Evolutionary conservation across 768 basidiomycete species (phyloP).

Genomic region (Tylopilus subfusipes): DNA sequence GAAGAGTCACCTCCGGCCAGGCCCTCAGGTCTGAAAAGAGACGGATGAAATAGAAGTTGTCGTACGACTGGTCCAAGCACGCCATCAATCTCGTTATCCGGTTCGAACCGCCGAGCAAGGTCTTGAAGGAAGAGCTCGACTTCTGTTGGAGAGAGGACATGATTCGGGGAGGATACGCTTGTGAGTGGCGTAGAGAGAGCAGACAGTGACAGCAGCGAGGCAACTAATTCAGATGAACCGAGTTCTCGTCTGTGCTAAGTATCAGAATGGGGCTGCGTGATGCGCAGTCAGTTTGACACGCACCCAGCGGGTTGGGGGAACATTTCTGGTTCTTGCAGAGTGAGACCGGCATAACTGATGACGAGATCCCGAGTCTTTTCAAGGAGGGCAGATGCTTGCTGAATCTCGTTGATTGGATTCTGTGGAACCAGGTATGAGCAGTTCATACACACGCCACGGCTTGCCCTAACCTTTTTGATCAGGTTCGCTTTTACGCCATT

Average conservation of each 20-base stretch:
- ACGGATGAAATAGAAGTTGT: conserved; percentile 59
- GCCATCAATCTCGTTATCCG: conserved; percentile 71
- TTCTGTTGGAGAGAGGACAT: conserved; percentile 60
- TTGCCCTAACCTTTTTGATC: conserved; percentile 54
- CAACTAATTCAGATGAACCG: conserved; percentile 80
- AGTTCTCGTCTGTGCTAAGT: conserved; percentile 50
- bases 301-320: conserved; percentile 86
- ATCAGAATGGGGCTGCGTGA: conserved; percentile 2
- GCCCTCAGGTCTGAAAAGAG: conserved; percentile 63
- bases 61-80: conserved; percentile 75
- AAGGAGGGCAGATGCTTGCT: conserved; percentile 57
- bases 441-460: conserved; percentile 17
- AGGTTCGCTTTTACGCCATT: conserved; percentile 52
- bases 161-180: conserved; percentile 42
- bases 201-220: conserved; percentile 72
- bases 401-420: conserved; percentile 52
- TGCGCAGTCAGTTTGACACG: conserved; percentile 19
- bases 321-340: conserved; percentile 89
- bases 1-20: conserved; percentile 67
- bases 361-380: conserved; percentile 80
- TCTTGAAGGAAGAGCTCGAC: conserved; percentile 82
- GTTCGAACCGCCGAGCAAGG: conserved; percentile 74
- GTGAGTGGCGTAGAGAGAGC: conserved; percentile 64
- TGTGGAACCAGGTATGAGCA: conserved; percentile 38
- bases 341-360: conserved; percentile 85